Base-by-base conservation (phyloP, 1,284 basidiomycete genomes). In the Stereum hirsutum region DNA sequence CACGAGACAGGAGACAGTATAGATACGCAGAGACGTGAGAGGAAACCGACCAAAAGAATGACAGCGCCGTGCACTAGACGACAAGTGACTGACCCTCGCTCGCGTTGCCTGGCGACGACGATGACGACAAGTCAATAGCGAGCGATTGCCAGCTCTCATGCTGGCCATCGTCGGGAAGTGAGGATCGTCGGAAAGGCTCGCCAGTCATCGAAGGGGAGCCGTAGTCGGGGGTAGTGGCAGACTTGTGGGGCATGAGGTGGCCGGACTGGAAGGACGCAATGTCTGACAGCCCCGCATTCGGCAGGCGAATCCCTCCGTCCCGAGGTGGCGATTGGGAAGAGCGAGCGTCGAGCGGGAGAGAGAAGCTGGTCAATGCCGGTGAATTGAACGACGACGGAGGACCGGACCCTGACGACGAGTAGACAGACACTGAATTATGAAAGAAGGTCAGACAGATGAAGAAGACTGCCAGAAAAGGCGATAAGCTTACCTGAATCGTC, bases 331-430 rank as follows among this genome's bases (percentile, higher is more conserved):
- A 81, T 38, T 74, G 71, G 3, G 79, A 74, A 47, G 62, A 58
- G 31, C 62, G 66, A 5, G 15, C 24, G 33, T 68, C 71, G 49
- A 75, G 70, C 2, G 75, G 72, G 8, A 84, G 74, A 33, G 78
- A 67, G 65, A 73, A 83, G 0, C 75, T 63, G 12, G 66, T 54
- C 6, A 68, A 55, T 7, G 70, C 66, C 8, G 79, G 80, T 1
- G 81, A 84, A 52, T 76, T 80, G 66, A 69, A 83, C 2, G 75
- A 75, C 0, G 81, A 81, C 0, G 76, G 70, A 6, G 77, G 76
- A 0, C 72, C 71, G 5, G 79, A 82, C 17, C 71, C 63, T 21
- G 72, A 68, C 1, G 81, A 85, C 48, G 79, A 82, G 39, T 51
- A 51, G 20, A 80, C 61, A 0, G 81, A 85, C 14, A 79, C 81